Base-by-base conservation (phyloP, 2,329 filamentous ascomycete species). In the Sporothrix sp. region DNA sequence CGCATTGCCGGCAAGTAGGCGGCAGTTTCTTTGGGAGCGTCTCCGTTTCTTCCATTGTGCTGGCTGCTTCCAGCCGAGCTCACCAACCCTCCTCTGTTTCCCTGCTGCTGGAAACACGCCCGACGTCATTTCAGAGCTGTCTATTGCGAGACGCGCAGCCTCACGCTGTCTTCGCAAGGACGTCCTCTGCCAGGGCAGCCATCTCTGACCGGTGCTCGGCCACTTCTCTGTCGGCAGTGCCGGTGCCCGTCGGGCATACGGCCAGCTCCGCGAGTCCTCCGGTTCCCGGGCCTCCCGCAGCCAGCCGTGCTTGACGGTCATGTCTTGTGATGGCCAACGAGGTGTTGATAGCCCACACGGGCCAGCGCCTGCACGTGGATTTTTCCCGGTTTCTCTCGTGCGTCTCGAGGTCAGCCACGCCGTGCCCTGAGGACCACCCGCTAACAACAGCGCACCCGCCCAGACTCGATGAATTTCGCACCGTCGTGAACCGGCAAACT, bases 331-430 rank as follows among this genome's bases (percentile, higher is more conserved):
- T 95, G 88, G 85, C 87, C 73, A 80, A 91, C 66, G 82, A 87
- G 72, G 83, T 95, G 69, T 87, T 88, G 74, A 84, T 95, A 65
- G 89, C 88, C 76, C 90, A 95, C 72, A 89, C 86, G 69, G 91
- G 91, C 74, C 84, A 88, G 75, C 84, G 84, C 70, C 77, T 95
- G 65, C 76, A 82, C 66, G 78, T 86, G 66, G 87, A 95, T 70
- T 79, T 83, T 58, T 76, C 82, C 57, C 79, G 81, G 64, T 85
- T 91, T 68, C 75, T 78, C 60, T 85, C 83, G 84, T 88, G 73
- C 60, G 81, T 72, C 21, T 10, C 21, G 21, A 40, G 7, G 5
- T n/a, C 6, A 10, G 18, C 53, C 32, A 30, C 14, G 52, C 28
- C 28, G 16, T 27, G 6, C n/a, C 39, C 3, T 40, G 7, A 11